Evolutionary conservation across 345 rosid genomes (phyloP), one percentile per base, ranked within the genome.

Genomic region (Erucastrum elatum): DNA sequence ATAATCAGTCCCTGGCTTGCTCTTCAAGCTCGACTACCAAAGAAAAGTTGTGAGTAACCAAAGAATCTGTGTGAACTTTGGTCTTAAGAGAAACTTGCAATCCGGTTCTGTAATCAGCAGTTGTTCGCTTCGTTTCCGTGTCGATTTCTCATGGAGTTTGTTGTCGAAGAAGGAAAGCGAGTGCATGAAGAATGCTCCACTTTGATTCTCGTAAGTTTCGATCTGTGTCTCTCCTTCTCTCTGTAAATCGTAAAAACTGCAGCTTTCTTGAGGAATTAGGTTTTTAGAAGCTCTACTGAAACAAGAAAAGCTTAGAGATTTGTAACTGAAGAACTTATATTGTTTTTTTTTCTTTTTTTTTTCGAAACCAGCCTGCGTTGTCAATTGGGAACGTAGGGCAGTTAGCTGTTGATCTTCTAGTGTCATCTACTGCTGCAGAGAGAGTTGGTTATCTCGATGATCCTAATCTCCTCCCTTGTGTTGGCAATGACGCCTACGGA

Each of bases 311-410:
- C 46, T 9, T 44, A 66, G 65, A 34, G 64, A 60, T 61, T 51
- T 60, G 3, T 67, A n/a, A 51, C 13, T 27, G 33, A 44, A 25
- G 12, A 63, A 46, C 0, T 49, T 11, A 15, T 59, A 4, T 70
- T 75, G 39, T 9, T 0, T 17, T 55, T 10, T 4, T n/a, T 49
- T 49, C 12, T 63, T n/a, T 4, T 3, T 46, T 46, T 1, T 11
- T 46, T 0, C 7, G 61, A 29, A 7, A 75, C 73, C 72, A 95
- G 97, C 99, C 98, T 35, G 98, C 98, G 27, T 72, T 95, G 66
- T 95, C 96, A 49, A 88, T 90, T 39, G 98, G 99, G 72, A 95
- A 93, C 76, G 98, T 91, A 53, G 98, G 97, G 49, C 96, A 95
- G 83, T 85, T 95, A 6, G 97, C 96, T 0, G 87, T 89, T 75